phyloP scores from a whole-genome alignment of 179 eudicot species.

The Silene coronaria region DNA sequence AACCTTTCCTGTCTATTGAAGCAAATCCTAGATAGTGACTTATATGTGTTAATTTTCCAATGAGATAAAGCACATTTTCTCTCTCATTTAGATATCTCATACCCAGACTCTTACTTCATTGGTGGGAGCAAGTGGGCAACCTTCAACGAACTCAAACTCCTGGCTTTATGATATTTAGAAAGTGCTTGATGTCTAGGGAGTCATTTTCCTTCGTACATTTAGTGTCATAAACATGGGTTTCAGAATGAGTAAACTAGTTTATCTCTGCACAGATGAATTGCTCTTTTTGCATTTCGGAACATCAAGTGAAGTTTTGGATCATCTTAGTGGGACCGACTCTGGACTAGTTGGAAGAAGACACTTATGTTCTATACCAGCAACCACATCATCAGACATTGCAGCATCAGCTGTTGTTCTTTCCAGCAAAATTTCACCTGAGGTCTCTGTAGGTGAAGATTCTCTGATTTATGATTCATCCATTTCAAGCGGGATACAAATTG shows the following conservation, averaged over 20 bases:
- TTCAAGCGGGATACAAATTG: conserved; percentile 68
- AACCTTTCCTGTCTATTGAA: background rate
- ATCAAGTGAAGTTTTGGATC: conserved; percentile 94
- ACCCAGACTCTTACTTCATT: background rate
- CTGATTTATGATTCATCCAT: conserved; percentile 77
- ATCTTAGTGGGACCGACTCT: conserved; percentile 61
- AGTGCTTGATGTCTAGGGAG: background rate
- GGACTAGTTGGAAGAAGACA: conserved; percentile 89
- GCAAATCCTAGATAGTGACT: background rate
- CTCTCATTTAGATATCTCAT: background rate
- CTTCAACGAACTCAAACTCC: background rate
- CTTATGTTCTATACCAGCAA: conserved; percentile 90
- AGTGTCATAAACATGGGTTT: conserved; percentile 1
- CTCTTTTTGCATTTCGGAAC: conserved; percentile 93
- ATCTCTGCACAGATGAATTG: conserved; percentile 61
- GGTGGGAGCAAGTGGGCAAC: background rate
- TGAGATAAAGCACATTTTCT: background rate
- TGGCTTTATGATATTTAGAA: background rate
- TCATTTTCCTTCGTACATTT: background rate
- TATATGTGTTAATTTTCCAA: background rate
- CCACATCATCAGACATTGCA: conserved; percentile 90
- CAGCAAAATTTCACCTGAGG: conserved; percentile 69
- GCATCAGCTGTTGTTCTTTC: conserved; percentile 86
- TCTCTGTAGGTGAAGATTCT: conserved; percentile 94
- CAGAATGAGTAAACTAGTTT: conserved; percentile 11